Base-by-base conservation (phyloP, 176 grass and related monocot species). In the Triticum urartu region DNA sequence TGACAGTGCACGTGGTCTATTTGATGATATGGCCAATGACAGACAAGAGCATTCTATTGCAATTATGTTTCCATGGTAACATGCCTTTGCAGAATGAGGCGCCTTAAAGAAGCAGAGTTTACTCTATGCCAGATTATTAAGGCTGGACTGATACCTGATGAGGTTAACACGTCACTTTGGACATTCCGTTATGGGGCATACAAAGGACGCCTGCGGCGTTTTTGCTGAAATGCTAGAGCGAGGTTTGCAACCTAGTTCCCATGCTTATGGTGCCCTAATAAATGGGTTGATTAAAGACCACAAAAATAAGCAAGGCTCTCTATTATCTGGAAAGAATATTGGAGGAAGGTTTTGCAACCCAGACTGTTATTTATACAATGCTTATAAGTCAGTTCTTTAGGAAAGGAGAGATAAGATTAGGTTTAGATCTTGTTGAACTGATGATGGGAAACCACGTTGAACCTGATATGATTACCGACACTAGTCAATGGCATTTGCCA, bases 331-430 rank as follows among this genome's bases (percentile, higher is more conserved):
- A 91, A 67, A 80, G 67, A 66, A 87, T 91, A 67, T 42, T 87
- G 74, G 80, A 73, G 24, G 89, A 91, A 71, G 85, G 80, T 30
- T 84, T 91, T 75, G 8, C 63, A 69, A 75, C 80, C 20, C 62
- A 90, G 74, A 87, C 74, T 42, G 59, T 90, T 83, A 68, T 87
- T 65, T 90, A 87, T 61, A 87, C 84, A 84, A 83, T 87, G 65
- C 80, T 91, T 64, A 65, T 79, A 35, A 86, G 73, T 86, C 84
- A 90, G 32, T 78, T 90, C 32, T 90, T 86, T 40, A 86, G 74
- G 73, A 86, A 86, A 64, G 84, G 74, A 18, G 79, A 42, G 1
- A 56, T 68, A 18, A 59, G 50, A 2, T 47, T 90, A 83, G 65
- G 84, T 50, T 56, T 90, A 45, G 80, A 84, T 60, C 58, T 90